These are phyloP conservation scores for Gaertneriomyces sp. DNA, from an alignment of 192 early-diverging fungal genomes.

Conservation along the genomic window DNA sequence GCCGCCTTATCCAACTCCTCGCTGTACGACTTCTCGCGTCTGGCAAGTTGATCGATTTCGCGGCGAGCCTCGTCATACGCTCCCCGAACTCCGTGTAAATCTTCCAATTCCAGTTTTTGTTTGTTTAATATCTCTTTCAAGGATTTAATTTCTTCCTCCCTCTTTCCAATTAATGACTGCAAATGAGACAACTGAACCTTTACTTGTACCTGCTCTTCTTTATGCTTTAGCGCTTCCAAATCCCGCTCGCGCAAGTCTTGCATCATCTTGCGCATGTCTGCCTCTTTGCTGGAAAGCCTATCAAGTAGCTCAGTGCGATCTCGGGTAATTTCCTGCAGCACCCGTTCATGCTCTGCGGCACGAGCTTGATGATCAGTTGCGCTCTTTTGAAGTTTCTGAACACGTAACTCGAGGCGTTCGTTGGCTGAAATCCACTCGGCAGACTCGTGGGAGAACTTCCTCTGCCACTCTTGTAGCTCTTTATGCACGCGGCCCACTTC, in stretches of 20 bases:
- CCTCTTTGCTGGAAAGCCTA: conserved; percentile 25
- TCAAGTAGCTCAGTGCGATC: conserved; percentile 35
- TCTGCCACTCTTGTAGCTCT: conserved; percentile 32
- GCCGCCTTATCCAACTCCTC: conserved; percentile 41
- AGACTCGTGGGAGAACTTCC: conserved; percentile 28
- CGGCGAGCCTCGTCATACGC: conserved; percentile 26
- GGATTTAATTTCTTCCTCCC: conserved; percentile 34
- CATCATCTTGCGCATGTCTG: conserved; percentile 37
- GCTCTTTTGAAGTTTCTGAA: conserved; percentile 19
- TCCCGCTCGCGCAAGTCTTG: conserved; percentile 37
- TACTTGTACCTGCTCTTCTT: conserved; percentile 35
- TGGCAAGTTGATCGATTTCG: conserved; percentile 34
- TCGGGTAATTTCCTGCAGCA: conserved; percentile 31
- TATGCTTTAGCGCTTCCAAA: conserved; percentile 32
- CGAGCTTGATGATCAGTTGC: conserved; percentile 21
- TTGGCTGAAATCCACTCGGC: conserved; percentile 26
- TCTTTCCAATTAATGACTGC: conserved; percentile 31
- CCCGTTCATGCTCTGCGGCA: conserved; percentile 24
- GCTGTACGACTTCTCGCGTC: conserved; percentile 38
- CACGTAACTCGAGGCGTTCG: conserved; percentile 27
- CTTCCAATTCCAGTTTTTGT: conserved; percentile 28
- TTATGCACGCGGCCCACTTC: conserved; percentile 25
- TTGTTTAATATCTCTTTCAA: conserved; percentile 29
- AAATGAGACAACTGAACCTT: conserved; percentile 35
- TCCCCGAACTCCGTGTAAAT: conserved; percentile 21